phyloP scores from a whole-genome alignment of 305 asterid species.

The Fraxinus dipetala region DNA sequence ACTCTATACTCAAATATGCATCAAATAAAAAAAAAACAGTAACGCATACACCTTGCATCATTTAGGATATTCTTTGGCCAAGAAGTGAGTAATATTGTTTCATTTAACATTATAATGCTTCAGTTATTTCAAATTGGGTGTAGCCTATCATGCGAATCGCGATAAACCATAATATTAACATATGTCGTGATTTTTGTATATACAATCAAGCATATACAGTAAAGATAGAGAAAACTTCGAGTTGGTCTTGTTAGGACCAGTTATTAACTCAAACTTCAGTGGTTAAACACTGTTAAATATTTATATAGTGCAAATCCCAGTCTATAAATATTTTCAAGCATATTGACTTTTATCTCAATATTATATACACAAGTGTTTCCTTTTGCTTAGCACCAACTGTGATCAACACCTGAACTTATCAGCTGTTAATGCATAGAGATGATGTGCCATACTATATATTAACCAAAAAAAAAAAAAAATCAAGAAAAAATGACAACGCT shows the following conservation, averaged over 20 bases:
- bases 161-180: not conserved
- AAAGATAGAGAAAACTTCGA: not conserved
- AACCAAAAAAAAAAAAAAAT: not conserved
- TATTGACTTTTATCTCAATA: not conserved
- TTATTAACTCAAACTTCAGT: not conserved
- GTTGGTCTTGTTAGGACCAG: not conserved
- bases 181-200: not conserved
- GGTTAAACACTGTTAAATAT: not conserved
- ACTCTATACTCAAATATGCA: not conserved
- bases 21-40: not conserved
- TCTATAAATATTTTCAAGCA: not conserved
- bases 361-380: not conserved
- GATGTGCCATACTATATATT: not conserved
- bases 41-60: not conserved
- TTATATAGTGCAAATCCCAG: slow-evolving; percentile 3
- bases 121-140: not conserved
- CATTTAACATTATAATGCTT: not conserved
- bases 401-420: not conserved
- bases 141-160: not conserved
- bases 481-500: slow-evolving; percentile 18
- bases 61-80: not conserved
- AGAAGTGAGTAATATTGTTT: not conserved
- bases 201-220: not conserved
- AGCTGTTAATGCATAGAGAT: not conserved
- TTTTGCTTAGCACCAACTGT: slow-evolving; percentile 12